These are phyloP conservation scores for Penicillium digitatum DNA, from an alignment of 2,329 filamentous ascomycete genomes.

Conservation along the genomic window DNA sequence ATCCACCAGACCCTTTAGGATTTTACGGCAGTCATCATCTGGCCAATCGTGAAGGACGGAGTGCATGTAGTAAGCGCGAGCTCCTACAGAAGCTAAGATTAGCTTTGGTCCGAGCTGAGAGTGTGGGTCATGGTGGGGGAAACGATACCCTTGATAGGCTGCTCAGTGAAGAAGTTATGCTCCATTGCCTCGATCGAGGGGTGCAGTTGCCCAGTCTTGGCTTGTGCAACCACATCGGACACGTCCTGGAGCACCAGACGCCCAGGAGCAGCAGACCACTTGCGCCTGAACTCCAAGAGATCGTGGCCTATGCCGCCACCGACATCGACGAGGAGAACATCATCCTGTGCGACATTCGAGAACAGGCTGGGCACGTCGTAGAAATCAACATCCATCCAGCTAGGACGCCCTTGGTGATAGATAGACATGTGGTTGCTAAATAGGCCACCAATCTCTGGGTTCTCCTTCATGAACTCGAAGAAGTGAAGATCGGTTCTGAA, in stretches of 20 bases:
- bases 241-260: constrained; percentile 50
- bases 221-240: constrained; percentile 35
- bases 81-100: constrained; percentile 18
- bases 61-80: constrained; percentile 36
- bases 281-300: constrained; percentile 35
- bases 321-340: constrained; percentile 42
- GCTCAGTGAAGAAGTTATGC: constrained; percentile 48
- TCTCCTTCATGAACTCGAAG: constrained; percentile 26
- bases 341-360: constrained; percentile 1
- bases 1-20: constrained; percentile 22
- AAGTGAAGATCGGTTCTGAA: constrained; percentile 27
- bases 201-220: constrained; percentile 12
- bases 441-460: constrained; percentile 19
- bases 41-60: constrained; percentile 35
- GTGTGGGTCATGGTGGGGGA: background rate
- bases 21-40: constrained; percentile 27
- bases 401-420: constrained; percentile 27
- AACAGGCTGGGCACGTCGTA: constrained; percentile 26
- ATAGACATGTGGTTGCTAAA: constrained; percentile 31
- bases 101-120: background rate
- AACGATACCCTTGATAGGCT: constrained; percentile 44
- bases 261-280: constrained; percentile 40
- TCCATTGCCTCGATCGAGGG: constrained; percentile 32
- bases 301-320: constrained; percentile 45
- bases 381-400: constrained; percentile 33